Base-by-base conservation (phyloP, 495 filamentous ascomycete species). In the Aspergillus campestris region DNA sequence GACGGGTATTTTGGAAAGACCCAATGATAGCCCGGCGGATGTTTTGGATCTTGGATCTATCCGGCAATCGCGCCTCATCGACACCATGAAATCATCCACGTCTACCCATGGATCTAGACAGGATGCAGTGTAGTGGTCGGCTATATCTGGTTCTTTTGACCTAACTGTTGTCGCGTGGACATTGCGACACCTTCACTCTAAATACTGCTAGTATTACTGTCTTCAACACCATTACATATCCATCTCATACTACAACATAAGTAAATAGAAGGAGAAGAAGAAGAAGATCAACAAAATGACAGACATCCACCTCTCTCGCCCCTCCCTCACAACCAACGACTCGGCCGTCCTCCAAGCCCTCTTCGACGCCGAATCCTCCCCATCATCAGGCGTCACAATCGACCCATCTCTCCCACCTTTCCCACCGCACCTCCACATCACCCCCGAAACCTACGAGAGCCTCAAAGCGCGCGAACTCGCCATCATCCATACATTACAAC, bases 351-450 rank as follows among this genome's bases (percentile, higher is more conserved):
- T 92, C 34, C 70, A 81, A 52, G 83, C 85, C 42, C 82, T 94
- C 60, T 88, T 85, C 55, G 86, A 92, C 50, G 82, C 84, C 9
- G 87, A 90, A 57, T 74, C 79, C 29, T 77, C 82, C 14, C 79
- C 84, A 1, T 68, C 68, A 8, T 56, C 70, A 1, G 61, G 67
- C 0, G 58, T 80, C 15, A 63, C 69, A 28, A 69, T 89, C 33
- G 76, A 83, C 52, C 5, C 67, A 1, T 65, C 65, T 2, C 71
- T 87, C 9, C 78, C 84, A 8, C 65, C 75, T 32, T 79, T 84
- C 58, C 82, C 85, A 2, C 30, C 52, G 27, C 43, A 49, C 27
- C 50, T 64, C 29, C 57, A 50, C 24, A 64, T 67, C 46, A 51
- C 53, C 13, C 29, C 45, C 33, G 37, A 51, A 31, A 43, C 55